These are phyloP conservation scores for Hanseniaspora nectarophila DNA, from an alignment of 805 yeast species.

Conservation along the genomic window DNA sequence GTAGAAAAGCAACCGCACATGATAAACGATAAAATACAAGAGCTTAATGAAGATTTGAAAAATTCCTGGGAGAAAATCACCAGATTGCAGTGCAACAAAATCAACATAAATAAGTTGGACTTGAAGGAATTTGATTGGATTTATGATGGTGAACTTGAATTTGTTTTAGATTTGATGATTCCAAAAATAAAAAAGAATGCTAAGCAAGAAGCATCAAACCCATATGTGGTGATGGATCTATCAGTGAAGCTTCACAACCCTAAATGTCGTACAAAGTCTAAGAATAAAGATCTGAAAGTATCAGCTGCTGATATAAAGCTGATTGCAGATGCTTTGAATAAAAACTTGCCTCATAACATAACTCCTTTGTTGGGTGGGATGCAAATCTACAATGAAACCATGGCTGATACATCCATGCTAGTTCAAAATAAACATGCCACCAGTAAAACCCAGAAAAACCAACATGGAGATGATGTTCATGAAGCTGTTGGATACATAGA, in stretches of 20 bases:
- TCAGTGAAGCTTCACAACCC: conserved; percentile 44
- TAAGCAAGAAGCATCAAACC: conserved; percentile 18
- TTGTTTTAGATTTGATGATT: conserved; percentile 59
- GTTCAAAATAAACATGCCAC: neutral
- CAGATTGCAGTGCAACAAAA: conserved; percentile 34
- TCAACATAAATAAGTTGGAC: conserved; percentile 31
- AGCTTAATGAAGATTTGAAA: conserved; percentile 28
- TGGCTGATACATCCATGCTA: neutral
- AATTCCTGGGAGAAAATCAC: conserved; percentile 41
- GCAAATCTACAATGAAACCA: conserved; percentile 14
- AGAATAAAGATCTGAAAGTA: conserved; percentile 33
- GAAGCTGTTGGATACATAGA: conserved; percentile 1
- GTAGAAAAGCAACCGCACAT: conserved; percentile 58
- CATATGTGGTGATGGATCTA: conserved; percentile 57
- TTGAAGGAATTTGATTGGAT: conserved; percentile 41
- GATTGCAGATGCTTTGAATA: conserved; percentile 8
- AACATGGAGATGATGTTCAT: neutral
- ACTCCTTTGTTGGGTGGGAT: neutral
- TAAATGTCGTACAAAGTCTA: conserved; percentile 35
- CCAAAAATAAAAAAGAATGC: conserved; percentile 31
- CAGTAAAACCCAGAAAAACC: neutral
- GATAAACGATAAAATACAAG: conserved; percentile 32
- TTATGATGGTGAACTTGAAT: conserved; percentile 55
- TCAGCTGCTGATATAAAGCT: conserved; percentile 20
- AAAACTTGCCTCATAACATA: conserved; percentile 1